Conservation (phyloP, 176 grass and related monocot species). For the Avena atlantica region DNA sequence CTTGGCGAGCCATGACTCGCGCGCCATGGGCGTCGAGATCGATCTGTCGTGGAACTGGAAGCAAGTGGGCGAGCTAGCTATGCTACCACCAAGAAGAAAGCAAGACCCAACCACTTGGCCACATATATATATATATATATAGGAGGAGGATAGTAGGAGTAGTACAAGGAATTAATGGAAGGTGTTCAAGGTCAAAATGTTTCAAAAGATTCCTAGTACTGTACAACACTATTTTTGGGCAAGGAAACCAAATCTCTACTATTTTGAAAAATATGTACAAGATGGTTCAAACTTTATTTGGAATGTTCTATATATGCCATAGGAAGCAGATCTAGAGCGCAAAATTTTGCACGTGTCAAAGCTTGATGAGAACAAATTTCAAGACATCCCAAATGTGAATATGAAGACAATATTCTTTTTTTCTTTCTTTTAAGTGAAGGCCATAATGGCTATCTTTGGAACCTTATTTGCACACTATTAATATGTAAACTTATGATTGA, state of each 20-base stretch:
- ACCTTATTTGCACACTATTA: neutral
- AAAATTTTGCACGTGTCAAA: neutral
- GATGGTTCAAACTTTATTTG: neutral
- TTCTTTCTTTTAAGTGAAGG: neutral
- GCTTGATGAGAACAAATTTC: neutral
- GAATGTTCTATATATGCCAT: neutral
- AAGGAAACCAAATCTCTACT: neutral
- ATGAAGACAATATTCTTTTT: neutral
- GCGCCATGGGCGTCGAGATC: conserved; percentile 52
- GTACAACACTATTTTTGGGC: neutral
- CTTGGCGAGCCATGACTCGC: conserved; percentile 81
- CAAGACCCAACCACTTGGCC: neutral
- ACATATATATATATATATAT: conserved; percentile 7
- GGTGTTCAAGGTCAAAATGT: conserved; percentile 6
- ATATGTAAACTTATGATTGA: neutral
- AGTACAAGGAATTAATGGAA: neutral
- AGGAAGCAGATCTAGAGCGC: neutral
- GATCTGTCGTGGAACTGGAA: neutral
- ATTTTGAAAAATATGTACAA: neutral
- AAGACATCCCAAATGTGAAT: neutral
- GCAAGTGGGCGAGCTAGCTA: neutral
- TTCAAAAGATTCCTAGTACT: neutral
- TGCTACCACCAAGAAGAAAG: neutral
- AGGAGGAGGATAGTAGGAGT: neutral
- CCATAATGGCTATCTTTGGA: neutral